A percentile compares a stretch with the other conserved stretches of the same genome.
Conservation (phyloP, 441 rosid species). For the Syzygium syzygioides region DNA sequence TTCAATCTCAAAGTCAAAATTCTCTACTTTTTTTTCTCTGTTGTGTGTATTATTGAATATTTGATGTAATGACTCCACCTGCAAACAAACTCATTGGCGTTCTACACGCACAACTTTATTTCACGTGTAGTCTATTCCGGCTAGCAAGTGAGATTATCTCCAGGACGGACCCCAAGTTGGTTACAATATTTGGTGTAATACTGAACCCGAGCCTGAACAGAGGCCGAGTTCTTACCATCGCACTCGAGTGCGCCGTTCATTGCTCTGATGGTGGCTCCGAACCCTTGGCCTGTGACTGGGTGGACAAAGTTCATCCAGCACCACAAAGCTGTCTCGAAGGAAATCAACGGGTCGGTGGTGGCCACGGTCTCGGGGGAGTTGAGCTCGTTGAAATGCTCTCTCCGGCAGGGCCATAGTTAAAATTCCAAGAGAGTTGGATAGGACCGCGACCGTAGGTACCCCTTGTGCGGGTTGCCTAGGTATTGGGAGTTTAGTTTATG, state of each 20-base stretch:
- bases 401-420: slow-evolving; percentile 23
- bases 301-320: slow-evolving; percentile 42
- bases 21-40: background rate
- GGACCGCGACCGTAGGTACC: slow-evolving; percentile 22
- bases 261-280: slow-evolving; percentile 43
- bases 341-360: slow-evolving; percentile 24
- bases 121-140: background rate
- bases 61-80: background rate
- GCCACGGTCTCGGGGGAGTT: slow-evolving; percentile 6
- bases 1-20: background rate
- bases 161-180: slow-evolving; percentile 34
- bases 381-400: slow-evolving; percentile 2
- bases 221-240: slow-evolving; percentile 21
- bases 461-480: slow-evolving; percentile 14
- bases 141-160: slow-evolving; percentile 19
- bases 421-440: slow-evolving; percentile 21
- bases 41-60: background rate
- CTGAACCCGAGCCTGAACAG: slow-evolving; percentile 27
- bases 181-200: slow-evolving; percentile 38
- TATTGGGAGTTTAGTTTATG: slow-evolving; percentile 12
- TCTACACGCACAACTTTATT: background rate
- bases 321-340: slow-evolving; percentile 47
- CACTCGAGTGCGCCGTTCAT: slow-evolving; percentile 46
- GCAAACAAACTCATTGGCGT: background rate
- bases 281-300: slow-evolving; percentile 33